Conservation (phyloP, 2,329 filamentous ascomycete genomes). For the Aotearoamyces nothofagi region DNA sequence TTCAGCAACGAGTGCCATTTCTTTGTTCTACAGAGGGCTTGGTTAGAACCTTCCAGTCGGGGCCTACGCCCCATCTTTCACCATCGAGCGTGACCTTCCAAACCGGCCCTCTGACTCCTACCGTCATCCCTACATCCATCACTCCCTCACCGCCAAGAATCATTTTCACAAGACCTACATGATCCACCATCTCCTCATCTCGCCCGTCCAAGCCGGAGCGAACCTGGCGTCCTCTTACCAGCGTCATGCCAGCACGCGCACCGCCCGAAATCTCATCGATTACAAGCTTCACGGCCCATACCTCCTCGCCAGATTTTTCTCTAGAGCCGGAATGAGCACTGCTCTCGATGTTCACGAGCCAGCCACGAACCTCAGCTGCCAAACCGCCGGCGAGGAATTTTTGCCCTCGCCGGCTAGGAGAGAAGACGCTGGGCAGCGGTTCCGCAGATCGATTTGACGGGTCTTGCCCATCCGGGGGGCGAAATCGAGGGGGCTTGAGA, state of each 20-base stretch:
- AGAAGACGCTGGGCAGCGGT: slow-evolving; percentile 35
- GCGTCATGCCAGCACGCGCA: slow-evolving; percentile 12
- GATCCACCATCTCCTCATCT: slow-evolving; percentile 9
- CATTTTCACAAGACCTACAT: slow-evolving; percentile 9
- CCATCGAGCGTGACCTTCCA: slow-evolving; percentile 19
- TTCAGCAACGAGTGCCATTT: no score
- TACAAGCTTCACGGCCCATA: slow-evolving; percentile 15
- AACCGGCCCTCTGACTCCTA: slow-evolving; percentile 19
- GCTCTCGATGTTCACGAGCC: slow-evolving; percentile 29
- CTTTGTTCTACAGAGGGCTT: no score
- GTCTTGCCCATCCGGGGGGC: slow-evolving; percentile 13
- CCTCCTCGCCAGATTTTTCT: slow-evolving; percentile 7
- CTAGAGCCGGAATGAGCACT: slow-evolving; percentile 6
- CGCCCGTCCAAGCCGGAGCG: slow-evolving; percentile 4
- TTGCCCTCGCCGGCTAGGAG: slow-evolving; percentile 31
- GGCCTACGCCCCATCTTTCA: slow-evolving; percentile 19
- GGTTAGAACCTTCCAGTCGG: slow-evolving; percentile 21
- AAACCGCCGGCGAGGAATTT: slow-evolving; percentile 32
- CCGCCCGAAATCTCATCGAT: slow-evolving; percentile 15
- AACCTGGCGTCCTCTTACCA: slow-evolving; percentile 14
- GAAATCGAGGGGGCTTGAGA: slow-evolving; percentile 18
- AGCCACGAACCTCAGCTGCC: slow-evolving; percentile 30
- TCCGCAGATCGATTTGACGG: slow-evolving; percentile 7
- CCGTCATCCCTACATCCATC: slow-evolving; percentile 11
- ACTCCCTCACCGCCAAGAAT: slow-evolving; percentile 18